Evolutionary conservation across 78 protist genomes (phyloP).

Genomic region (Cyanophora paradoxa): DNA sequence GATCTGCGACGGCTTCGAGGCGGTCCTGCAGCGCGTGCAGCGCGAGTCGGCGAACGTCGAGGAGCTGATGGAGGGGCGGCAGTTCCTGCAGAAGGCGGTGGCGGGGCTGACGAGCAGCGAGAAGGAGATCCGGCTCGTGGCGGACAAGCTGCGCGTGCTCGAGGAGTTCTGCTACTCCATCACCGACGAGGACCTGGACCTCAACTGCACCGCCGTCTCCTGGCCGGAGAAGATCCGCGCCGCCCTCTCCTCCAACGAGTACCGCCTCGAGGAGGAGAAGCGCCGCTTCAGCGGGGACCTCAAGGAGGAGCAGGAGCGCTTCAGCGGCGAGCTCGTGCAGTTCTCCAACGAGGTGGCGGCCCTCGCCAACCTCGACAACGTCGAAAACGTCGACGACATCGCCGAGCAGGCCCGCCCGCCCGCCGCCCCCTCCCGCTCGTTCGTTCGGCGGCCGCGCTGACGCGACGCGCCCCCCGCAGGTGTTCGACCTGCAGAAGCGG

Average conservation of each 20-base stretch:
- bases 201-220: background rate
- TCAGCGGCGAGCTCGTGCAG: conserved; percentile 5
- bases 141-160: too few species aligned
- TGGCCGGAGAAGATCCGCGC: conserved; percentile 14
- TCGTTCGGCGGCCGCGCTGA: background rate
- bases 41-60: too few species aligned
- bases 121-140: too few species aligned
- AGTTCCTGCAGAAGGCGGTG: too few species aligned
- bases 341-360: conserved; percentile 24
- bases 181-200: background rate
- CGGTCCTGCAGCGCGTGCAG: too few species aligned
- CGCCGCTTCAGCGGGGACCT: too few species aligned
- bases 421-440: too few species aligned
- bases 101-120: too few species aligned
- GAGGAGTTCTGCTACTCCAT: background rate
- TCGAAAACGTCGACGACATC: background rate
- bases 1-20: too few species aligned
- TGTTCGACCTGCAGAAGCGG: background rate
- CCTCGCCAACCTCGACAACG: background rate
- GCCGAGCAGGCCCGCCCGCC: background rate
- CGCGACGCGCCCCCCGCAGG: conserved; percentile 29
- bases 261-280: background rate
- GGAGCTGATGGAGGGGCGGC: too few species aligned
- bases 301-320: conserved; percentile 11
- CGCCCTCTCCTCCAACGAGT: background rate